These are phyloP conservation scores for Neurospora sublineolata DNA, from an alignment of 495 filamentous ascomycete genomes.

Conservation along the genomic window DNA sequence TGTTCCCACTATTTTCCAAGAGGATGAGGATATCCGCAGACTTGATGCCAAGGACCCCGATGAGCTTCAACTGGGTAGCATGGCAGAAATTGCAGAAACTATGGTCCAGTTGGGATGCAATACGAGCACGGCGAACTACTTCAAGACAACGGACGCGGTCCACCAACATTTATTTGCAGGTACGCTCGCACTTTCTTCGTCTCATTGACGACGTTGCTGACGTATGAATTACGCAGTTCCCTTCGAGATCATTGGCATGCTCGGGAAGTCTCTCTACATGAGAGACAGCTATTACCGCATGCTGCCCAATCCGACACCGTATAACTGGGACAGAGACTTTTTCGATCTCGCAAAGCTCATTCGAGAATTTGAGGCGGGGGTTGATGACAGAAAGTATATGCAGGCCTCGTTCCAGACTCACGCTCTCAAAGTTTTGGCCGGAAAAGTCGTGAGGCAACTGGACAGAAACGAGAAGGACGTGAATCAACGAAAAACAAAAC, in stretches of 20 bases:
- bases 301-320: slow-evolving; percentile 39
- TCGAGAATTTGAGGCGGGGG: too few relatives aligned
- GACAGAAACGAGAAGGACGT: too few relatives aligned
- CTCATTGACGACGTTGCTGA: too few relatives aligned
- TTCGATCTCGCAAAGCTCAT: slow-evolving; percentile 26
- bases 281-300: slow-evolving; percentile 30
- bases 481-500: too few relatives aligned
- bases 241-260: slow-evolving; percentile 42
- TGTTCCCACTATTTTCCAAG: slow-evolving; percentile 34
- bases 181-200: too few relatives aligned
- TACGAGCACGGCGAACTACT: slow-evolving; percentile 28
- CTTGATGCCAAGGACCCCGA: slow-evolving; percentile 23
- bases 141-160: too few relatives aligned
- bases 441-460: too few relatives aligned
- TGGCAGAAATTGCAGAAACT: slow-evolving; percentile 32
- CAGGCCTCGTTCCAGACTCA: too few relatives aligned
- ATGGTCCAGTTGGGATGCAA: slow-evolving; percentile 35
- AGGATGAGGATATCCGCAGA: slow-evolving; percentile 20
- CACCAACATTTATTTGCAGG: slow-evolving; percentile 38
- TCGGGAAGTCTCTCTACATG: slow-evolving; percentile 34
- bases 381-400: too few relatives aligned
- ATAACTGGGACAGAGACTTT: slow-evolving; percentile 33
- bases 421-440: too few relatives aligned
- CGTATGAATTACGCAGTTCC: too few relatives aligned
- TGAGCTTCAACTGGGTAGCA: slow-evolving; percentile 25